Percentiles rank a stretch among this genome's conserved stretches.
These are phyloP conservation scores for Fraxinus velutina DNA, from an alignment of 305 asterid species.

Conservation along the genomic window DNA sequence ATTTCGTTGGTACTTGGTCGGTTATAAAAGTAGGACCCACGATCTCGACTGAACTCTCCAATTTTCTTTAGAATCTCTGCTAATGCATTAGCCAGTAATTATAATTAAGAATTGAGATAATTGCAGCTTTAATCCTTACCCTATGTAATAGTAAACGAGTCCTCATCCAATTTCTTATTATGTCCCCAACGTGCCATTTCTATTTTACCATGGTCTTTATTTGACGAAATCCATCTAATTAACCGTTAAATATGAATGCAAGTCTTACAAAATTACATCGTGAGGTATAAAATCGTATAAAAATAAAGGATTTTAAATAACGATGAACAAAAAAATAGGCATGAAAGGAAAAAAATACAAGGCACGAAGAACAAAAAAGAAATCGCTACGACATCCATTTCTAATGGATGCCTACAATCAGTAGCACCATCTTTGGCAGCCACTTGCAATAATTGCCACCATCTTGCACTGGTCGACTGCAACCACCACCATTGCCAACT, in stretches of 20 bases:
- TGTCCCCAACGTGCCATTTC: not conserved
- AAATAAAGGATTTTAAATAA: too few relatives aligned
- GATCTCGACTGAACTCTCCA: not conserved
- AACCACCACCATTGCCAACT: not conserved
- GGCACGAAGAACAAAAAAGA: not conserved
- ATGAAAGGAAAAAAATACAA: too few relatives aligned
- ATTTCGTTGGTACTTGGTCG: not conserved
- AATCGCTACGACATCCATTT: not conserved
- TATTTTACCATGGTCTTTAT: not conserved
- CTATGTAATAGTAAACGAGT: not conserved
- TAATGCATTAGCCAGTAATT: not conserved
- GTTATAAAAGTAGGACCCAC: not conserved
- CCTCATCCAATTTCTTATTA: not conserved
- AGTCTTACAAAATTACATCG: not conserved
- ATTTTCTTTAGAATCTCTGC: not conserved
- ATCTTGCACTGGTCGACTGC: not conserved
- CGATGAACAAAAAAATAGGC: not conserved
- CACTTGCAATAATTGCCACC: not conserved
- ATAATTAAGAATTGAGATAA: not conserved
- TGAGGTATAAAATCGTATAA: not conserved
- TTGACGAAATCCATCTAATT: not conserved
- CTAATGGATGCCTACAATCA: not conserved
- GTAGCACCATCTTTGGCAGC: not conserved
- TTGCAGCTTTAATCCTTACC: not conserved
- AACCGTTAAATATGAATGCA: not conserved